Base-by-base conservation (phyloP, 345 rosid genomes). In the Boechera stricta region DNA sequence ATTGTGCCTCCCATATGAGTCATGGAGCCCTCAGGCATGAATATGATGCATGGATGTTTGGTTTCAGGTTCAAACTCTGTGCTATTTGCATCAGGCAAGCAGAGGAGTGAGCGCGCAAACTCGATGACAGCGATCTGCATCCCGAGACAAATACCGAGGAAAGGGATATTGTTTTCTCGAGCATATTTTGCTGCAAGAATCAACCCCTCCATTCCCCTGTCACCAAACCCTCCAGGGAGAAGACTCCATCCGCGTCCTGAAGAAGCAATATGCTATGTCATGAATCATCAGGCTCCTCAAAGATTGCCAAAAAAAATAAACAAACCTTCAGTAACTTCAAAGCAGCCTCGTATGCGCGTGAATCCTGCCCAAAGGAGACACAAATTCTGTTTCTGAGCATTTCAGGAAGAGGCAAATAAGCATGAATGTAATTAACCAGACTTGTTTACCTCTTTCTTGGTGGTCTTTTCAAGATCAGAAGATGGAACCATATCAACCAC, bases 171-270 rank as follows among this genome's bases (percentile, higher is more conserved):
- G 77, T 88, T 89, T 82, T 94, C 95, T 45, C 97, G 91, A 7
- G 97, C 97, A 80, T 87, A 87, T 53, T 86, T 92, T 28, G 98
- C 93, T 47, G 97, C 93, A 67, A 84, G 78, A 86, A 92, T 90
- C 84, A 92, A 92, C 45, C 98, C 97, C 79, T 87, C 82, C 67
- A 94, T 92, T 58, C 98, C 98, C 67, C 98, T 84, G 66, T 89
- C 90, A 32, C 98, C 98, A 86, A 94, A 94, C 33, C 97, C 98
- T 82, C 98, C 98, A 28, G 98, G 98, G 58, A 94, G 91, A 62
- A 94, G 86, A 90, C 12, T 45, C 97, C 98, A 84, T 92, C 84
- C 18, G 93, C 93, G 65, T 84, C 89, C 98, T 94, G 58, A 51
- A 41, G 33, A 51, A 69, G 39, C 21, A 45, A n/a, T 36, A 58